Evolutionary conservation across 2,329 filamentous ascomycete genomes (phyloP), one percentile per base, ranked within the genome.

Genomic region (Dothiorella sarmentorum): DNA sequence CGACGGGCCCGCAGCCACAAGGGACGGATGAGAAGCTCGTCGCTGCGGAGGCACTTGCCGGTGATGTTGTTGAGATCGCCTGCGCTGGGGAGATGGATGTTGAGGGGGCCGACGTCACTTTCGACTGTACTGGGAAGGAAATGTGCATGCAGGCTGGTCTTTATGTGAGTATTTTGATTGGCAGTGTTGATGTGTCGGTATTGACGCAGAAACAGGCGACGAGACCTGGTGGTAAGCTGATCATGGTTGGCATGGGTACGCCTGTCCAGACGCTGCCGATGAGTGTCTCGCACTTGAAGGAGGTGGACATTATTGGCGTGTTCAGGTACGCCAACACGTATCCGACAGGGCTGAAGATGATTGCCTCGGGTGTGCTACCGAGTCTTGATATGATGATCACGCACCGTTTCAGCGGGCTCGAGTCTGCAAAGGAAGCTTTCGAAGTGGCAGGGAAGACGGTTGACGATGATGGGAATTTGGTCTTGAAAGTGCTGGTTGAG

Each of bases 211-310:
- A 6, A 5, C 15, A 75, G 73, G 68, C 72, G 60, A 75, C 73
- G 60, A 70, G 72, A 66, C 76, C 80, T 0, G 81, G 81, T 11
- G 80, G 80, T 3, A 76, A 79, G 44, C 69, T 83, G 29, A 73
- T 82, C 52, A 80, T 82, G 70, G 79, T 83, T 38, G 81, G 81
- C 6, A 83, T 83, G 81, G 81, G 81, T 0, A 80, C 80, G 13
- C 80, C 80, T 2, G 73, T 80, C 18, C 80, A 82, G 64, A 82
- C 78, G 4, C 68, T 83, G 5, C 81, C 79, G 2, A 75, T 82
- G 64, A 80, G 79, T 6, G 78, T 79, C 1, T 79, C 81, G n/a
- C 80, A 81, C 27, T 63, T 82, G 61, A 76, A 80, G 31, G 81
- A 83, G 67, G 78, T 83, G 6, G 81, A 83, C 65, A 76, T 83